Conservation (phyloP, 2,329 filamentous ascomycete species). For the Ascochyta viciae-villosae region DNA sequence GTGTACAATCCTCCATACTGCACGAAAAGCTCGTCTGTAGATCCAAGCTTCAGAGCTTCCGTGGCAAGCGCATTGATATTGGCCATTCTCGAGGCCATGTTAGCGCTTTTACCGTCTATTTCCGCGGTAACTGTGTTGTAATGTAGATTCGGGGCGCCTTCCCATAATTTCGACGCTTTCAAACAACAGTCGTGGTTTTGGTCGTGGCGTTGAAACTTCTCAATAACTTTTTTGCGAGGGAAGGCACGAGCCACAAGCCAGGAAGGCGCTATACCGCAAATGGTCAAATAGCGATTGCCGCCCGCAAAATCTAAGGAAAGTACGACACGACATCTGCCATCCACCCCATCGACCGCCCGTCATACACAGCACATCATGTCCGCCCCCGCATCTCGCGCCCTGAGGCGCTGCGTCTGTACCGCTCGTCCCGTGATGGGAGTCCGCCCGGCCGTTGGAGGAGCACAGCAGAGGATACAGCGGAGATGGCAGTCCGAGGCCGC, state of each 20-base stretch:
- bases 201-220: constrained; percentile 27
- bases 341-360: constrained; percentile 24
- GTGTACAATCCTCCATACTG: constrained; percentile 78
- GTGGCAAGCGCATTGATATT: constrained; percentile 38
- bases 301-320: constrained; percentile 40
- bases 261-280: constrained; percentile 31
- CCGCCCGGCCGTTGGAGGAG: constrained; percentile 43
- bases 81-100: constrained; percentile 33
- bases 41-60: constrained; percentile 65
- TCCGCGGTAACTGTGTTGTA: constrained; percentile 17
- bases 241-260: constrained; percentile 9
- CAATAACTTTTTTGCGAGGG: constrained; percentile 30
- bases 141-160: constrained; percentile 37
- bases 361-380: constrained; percentile 50
- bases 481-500: constrained; percentile 87
- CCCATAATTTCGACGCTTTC: constrained; percentile 47
- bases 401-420: constrained; percentile 54
- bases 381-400: constrained; percentile 52
- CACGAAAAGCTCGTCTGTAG: constrained; percentile 76
- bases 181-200: constrained; percentile 23
- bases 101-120: constrained; percentile 28
- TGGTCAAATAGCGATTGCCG: constrained; percentile 19
- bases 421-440: constrained; percentile 33
- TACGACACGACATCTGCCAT: constrained; percentile 21
- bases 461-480: constrained; percentile 59